phyloP scores from a whole-genome alignment of 352 stramenopile species.

The Globisporangium irregulare region DNA sequence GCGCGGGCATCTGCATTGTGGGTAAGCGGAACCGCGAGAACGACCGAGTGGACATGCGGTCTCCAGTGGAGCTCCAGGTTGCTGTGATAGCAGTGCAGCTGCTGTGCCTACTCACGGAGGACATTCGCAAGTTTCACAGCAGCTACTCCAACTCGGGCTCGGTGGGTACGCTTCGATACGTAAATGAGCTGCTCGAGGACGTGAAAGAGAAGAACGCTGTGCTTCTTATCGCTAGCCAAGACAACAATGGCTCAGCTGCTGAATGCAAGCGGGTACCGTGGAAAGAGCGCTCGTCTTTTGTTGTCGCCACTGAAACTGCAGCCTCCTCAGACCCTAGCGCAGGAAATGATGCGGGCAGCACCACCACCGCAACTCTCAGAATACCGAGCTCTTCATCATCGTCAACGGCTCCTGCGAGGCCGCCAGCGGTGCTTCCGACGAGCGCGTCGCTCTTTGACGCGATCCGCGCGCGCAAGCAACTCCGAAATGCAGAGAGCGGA shows the following conservation, averaged over 20 bases:
- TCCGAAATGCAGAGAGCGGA: conserved; percentile 4
- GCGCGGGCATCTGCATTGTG: conserved; percentile 57
- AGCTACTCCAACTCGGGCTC: neutral
- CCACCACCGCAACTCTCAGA: neutral
- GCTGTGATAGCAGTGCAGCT: conserved; percentile 19
- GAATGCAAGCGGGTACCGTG: conserved; percentile 27
- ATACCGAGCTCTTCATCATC: neutral
- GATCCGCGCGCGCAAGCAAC: conserved; percentile 40
- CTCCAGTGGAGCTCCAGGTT: conserved; percentile 32
- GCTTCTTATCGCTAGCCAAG: neutral
- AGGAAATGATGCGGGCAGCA: neutral
- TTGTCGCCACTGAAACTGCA: neutral
- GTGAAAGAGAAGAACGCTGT: conserved; percentile 36
- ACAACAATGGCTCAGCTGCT: neutral
- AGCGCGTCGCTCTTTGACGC: conserved; percentile 47
- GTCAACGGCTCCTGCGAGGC: neutral
- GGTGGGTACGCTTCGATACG: conserved; percentile 19
- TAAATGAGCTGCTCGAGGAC: conserved; percentile 40
- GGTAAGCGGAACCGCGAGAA: conserved; percentile 54
- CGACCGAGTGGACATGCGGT: conserved; percentile 47
- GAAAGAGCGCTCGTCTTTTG: conserved; percentile 19
- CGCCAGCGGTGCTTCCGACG: conserved; percentile 15
- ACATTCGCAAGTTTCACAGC: conserved; percentile 24
- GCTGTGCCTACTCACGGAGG: conserved; percentile 30
- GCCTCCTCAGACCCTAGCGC: neutral